phyloP scores from a whole-genome alignment of 2,329 filamentous ascomycete genomes.

The Fusarium scirpi region DNA sequence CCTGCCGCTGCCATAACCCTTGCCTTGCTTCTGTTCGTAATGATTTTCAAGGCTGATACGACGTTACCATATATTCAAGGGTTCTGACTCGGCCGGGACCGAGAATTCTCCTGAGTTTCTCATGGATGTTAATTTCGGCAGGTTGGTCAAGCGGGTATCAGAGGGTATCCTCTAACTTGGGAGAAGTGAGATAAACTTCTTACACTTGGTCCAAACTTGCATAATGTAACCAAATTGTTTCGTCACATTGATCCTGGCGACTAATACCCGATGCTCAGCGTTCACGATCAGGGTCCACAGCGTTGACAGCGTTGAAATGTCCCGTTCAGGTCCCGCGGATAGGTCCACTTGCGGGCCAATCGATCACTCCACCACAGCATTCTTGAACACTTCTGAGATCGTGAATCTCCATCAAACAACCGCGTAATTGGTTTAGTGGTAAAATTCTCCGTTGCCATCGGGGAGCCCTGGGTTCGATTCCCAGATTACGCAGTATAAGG shows the following conservation, averaged over 20 bases:
- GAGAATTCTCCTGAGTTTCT: not conserved
- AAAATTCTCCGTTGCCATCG: slow-evolving; percentile 6
- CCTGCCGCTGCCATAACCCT: not conserved
- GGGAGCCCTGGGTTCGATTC: slow-evolving; percentile 1
- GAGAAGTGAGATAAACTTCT: no score
- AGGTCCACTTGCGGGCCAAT: not conserved
- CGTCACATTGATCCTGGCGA: not conserved
- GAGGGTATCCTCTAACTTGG: not conserved
- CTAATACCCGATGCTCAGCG: not conserved
- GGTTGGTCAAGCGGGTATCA: not conserved
- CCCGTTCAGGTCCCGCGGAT: not conserved
- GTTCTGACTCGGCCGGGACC: not conserved
- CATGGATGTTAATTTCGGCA: not conserved
- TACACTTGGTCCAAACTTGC: not conserved
- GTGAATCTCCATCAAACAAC: not conserved
- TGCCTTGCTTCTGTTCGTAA: not conserved
- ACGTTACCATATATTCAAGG: not conserved
- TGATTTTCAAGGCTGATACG: not conserved
- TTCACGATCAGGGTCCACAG: not conserved
- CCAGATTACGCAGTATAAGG: not conserved
- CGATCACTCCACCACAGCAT: not conserved
- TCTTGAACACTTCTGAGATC: not conserved
- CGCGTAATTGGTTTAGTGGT: slow-evolving; percentile 9
- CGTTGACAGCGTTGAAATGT: not conserved
- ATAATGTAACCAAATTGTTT: not conserved